A percentile compares a stretch with the other conserved stretches of the same genome.
phyloP scores from a whole-genome alignment of 2,329 filamentous ascomycete species.

The Botrytis pseudocinerea region DNA sequence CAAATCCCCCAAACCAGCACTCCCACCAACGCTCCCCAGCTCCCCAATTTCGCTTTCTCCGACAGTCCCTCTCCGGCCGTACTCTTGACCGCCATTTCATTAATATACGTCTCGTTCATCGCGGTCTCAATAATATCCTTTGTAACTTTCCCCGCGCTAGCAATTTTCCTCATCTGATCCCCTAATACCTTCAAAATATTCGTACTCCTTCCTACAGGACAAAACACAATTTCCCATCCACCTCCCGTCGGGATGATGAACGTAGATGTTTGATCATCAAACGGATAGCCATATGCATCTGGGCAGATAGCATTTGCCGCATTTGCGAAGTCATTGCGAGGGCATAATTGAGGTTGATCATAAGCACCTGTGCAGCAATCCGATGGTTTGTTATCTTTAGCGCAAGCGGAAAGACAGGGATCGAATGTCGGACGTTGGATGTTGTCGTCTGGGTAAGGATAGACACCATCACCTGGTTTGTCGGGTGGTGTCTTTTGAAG shows the following conservation, averaged over 20 bases:
- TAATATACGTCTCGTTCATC: slow-evolving; percentile 42
- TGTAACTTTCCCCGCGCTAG: slow-evolving; percentile 45
- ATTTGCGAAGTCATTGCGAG: slow-evolving; percentile 66
- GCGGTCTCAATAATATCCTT: slow-evolving; percentile 41
- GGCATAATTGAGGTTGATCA: slow-evolving; percentile 62
- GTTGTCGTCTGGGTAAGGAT: slow-evolving; percentile 76
- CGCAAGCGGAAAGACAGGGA: slow-evolving; percentile 76
- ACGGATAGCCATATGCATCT: slow-evolving; percentile 79
- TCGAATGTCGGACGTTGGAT: slow-evolving; percentile 71
- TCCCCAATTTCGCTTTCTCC: slow-evolving; percentile 25
- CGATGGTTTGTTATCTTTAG: slow-evolving; percentile 62
- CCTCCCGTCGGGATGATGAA: slow-evolving; percentile 67
- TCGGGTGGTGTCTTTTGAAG: slow-evolving; percentile 67
- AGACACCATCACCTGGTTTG: slow-evolving; percentile 73
- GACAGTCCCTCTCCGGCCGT: slow-evolving; percentile 26
- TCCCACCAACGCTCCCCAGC: slow-evolving; percentile 37
- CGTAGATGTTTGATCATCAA: slow-evolving; percentile 58
- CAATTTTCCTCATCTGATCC: slow-evolving; percentile 51
- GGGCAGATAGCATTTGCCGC: slow-evolving; percentile 75
- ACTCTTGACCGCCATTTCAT: slow-evolving; percentile 27
- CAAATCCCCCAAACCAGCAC: slow-evolving; percentile 37
- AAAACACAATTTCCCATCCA: slow-evolving; percentile 78
- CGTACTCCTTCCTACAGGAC: slow-evolving; percentile 63
- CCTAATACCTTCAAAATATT: slow-evolving; percentile 57
- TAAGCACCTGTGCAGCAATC: slow-evolving; percentile 78